phyloP scores from a whole-genome alignment of 1,284 basidiomycete genomes.

The Sparassis latifolia region DNA sequence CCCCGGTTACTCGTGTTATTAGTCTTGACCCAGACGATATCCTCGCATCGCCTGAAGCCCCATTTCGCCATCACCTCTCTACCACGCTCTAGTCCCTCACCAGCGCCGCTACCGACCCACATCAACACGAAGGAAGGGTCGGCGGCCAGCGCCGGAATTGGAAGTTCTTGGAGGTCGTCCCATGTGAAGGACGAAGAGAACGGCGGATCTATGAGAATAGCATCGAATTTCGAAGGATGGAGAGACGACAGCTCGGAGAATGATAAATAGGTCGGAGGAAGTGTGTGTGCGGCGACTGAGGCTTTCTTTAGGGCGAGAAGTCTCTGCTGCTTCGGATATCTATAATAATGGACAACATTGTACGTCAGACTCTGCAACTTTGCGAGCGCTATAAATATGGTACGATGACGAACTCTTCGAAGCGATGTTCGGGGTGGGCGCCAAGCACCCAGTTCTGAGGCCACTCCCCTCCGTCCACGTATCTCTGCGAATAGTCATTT shows the following conservation, averaged over 20 bases:
- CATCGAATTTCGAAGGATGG: constrained; percentile 79
- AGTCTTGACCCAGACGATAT: constrained; percentile 96
- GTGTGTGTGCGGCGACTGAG: constrained; percentile 54
- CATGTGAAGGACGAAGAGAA: constrained; percentile 80
- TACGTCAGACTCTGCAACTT: not conserved
- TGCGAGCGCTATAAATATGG: constrained; percentile 1
- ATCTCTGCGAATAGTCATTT: constrained; percentile 90
- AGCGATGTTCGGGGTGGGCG: constrained; percentile 78
- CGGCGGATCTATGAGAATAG: constrained; percentile 89
- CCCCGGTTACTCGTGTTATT: constrained; percentile 67
- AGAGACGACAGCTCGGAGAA: constrained; percentile 49
- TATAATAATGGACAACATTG: constrained; percentile 24
- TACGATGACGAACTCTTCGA: constrained; percentile 75
- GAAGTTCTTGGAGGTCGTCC: constrained; percentile 77
- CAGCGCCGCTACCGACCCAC: constrained; percentile 92
- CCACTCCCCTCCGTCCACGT: constrained; percentile 86
- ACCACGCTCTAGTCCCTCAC: constrained; percentile 88
- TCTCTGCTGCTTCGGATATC: constrained; percentile 88
- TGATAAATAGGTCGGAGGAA: constrained; percentile 66
- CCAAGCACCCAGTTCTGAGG: constrained; percentile 89
- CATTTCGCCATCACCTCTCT: constrained; percentile 88
- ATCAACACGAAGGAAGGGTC: constrained; percentile 94
- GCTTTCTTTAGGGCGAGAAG: constrained; percentile 75
- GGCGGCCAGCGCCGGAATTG: constrained; percentile 79
- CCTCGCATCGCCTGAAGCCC: constrained; percentile 95